phyloP scores from a whole-genome alignment of 495 filamentous ascomycete species.

The Hypoxylon perforatum region DNA sequence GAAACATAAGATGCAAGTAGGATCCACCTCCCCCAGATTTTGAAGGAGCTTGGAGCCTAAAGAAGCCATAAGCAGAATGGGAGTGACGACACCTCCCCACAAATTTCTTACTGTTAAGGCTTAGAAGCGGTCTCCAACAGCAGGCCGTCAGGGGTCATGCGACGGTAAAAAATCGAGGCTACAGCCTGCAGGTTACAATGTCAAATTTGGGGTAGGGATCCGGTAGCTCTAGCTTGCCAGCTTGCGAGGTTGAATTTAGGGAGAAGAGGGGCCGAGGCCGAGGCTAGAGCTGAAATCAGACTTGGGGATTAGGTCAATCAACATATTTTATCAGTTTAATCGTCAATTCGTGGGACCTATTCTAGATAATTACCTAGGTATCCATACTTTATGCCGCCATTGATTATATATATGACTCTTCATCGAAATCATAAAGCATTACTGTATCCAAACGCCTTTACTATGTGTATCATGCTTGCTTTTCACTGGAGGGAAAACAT shows the following conservation, averaged over 20 bases:
- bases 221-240: not conserved
- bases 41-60: slow-evolving; percentile 14
- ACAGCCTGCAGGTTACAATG: not conserved
- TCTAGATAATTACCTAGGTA: no score
- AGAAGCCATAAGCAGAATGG: slow-evolving; percentile 14
- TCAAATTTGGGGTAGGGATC: not conserved
- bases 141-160: slow-evolving; percentile 5
- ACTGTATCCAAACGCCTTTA: no score
- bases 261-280: not conserved
- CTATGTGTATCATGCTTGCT: no score
- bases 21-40: slow-evolving; percentile 35
- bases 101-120: slow-evolving; percentile 12
- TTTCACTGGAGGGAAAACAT: no score
- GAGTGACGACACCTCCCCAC: slow-evolving; percentile 39
- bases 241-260: not conserved
- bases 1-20: slow-evolving; percentile 16
- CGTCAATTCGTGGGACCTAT: no score
- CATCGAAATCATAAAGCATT: no score
- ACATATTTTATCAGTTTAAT: no score
- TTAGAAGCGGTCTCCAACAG: not conserved
- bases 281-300: not conserved
- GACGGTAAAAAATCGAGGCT: slow-evolving; percentile 3
- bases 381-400: no score
- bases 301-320: no score
- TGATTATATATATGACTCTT: no score